These are phyloP conservation scores for Durio zibethinus DNA, from an alignment of 345 rosid genomes.

Conservation along the genomic window DNA sequence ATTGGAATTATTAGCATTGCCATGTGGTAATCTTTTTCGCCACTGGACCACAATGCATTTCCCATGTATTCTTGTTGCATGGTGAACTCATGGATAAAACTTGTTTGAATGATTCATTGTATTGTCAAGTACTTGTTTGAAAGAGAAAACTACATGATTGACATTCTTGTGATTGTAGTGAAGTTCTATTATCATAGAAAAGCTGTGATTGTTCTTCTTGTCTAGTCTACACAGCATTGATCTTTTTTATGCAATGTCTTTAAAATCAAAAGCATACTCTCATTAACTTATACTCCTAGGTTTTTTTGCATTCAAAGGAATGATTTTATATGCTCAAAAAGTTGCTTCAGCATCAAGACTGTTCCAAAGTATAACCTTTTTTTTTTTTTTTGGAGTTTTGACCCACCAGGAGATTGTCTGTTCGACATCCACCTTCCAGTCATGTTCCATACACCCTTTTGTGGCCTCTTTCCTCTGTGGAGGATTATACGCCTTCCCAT, in stretches of 20 bases:
- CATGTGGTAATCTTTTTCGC: background rate
- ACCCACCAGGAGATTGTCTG: conserved; percentile 33
- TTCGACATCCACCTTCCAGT: conserved; percentile 20
- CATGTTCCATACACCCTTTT: conserved; percentile 15
- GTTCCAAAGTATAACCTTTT: background rate
- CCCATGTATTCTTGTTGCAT: background rate
- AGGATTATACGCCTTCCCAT: conserved; percentile 28
- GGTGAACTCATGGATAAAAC: background rate
- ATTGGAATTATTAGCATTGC: background rate
- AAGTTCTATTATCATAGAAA: background rate
- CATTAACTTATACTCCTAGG: background rate
- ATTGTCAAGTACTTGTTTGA: background rate
- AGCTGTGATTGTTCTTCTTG: background rate
- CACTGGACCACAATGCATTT: background rate
- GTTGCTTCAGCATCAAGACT: background rate
- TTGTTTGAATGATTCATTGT: background rate
- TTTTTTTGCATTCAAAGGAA: background rate
- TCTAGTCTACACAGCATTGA: background rate
- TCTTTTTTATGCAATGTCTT: background rate
- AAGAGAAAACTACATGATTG: background rate
- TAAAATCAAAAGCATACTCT: background rate
- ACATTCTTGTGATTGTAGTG: background rate
- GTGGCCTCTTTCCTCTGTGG: conserved; percentile 18
- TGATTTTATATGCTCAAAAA: background rate
- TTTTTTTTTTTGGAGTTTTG: background rate